Base-by-base conservation (phyloP, 108 stramenopile genomes). In the Halocafeteria seosinensis region DNA sequence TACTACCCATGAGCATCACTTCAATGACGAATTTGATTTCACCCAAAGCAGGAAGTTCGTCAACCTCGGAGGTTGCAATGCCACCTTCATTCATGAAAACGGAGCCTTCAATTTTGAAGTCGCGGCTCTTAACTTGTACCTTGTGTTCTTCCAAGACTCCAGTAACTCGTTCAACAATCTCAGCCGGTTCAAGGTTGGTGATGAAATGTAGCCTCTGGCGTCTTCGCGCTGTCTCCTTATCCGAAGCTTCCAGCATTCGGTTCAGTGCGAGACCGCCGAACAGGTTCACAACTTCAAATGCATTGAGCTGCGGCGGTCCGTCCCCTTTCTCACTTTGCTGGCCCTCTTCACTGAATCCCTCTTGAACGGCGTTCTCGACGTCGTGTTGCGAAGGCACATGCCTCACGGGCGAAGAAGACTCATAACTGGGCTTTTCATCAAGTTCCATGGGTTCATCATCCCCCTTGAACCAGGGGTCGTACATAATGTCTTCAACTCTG, bases 401-500 rank as follows among this genome's bases (percentile, higher is more conserved):
- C 21, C 36, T 38, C 3, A 27, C 38, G 17, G 51, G 17, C 31
- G 11, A 57, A 0, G 12, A 57, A 37, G 61, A 23, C 32, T 37
- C 61, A 35, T 24, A 23, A 24, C 27, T 24, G 33, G 32, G 38
- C 2, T 3, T 1, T 4, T 26, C 61, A 1, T 5, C 32, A 34
- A 8, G 24, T 1, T 50, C 67, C 13, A 3, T 50, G 50, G 26
- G 13, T n/a, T 50, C 67, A 5, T 31, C 66, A 28, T 38, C 36
- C 25, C 34, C 38, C 5, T 26, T 50, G 35, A 67, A 73, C 81
- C 81, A 82, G 8, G 59, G 51, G 70, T 78, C 66, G 32, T 55
- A 13, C 61, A 77, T 69, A 29, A 80, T 76, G 12, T 79, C 71
- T 21, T 53, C 32, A 0, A 82, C 42, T 13, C 34, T 73, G 3